A percentile compares a stretch with the other conserved stretches of the same genome.
These are phyloP conservation scores for Hanseniaspora clermontiae DNA, from an alignment of 805 yeast genomes.

Conservation along the genomic window DNA sequence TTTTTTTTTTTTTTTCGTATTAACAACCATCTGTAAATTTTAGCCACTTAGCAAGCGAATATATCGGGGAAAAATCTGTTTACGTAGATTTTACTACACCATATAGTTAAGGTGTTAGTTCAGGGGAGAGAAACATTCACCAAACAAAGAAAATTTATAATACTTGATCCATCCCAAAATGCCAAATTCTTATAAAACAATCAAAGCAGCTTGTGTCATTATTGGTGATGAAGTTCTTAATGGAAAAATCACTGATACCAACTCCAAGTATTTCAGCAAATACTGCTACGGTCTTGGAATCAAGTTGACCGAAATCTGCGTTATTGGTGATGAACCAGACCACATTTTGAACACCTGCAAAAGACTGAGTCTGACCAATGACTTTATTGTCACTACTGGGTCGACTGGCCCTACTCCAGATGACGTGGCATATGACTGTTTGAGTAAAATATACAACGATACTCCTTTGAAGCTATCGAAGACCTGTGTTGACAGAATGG, in stretches of 20 bases:
- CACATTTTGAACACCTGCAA: constrained; percentile 48
- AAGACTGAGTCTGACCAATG: constrained; percentile 37
- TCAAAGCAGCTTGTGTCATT: constrained; percentile 27
- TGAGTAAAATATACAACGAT: constrained; percentile 48
- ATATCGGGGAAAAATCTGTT: background rate
- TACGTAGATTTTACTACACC: background rate
- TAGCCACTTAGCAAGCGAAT: too few relatives aligned
- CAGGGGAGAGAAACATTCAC: background rate
- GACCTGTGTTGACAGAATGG: constrained; percentile 52
- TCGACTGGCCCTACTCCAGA: constrained; percentile 84
- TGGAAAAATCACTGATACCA: constrained; percentile 72
- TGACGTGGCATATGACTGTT: constrained; percentile 67
- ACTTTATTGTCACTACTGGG: constrained; percentile 52
- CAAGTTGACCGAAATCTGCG: constrained; percentile 50
- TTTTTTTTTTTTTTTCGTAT: too few relatives aligned
- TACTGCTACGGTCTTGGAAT: constrained; percentile 58
- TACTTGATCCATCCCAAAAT: background rate
- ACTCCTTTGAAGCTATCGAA: constrained; percentile 40
- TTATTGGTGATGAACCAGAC: constrained; percentile 61
- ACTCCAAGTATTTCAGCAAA: constrained; percentile 59
- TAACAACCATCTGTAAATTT: too few relatives aligned
- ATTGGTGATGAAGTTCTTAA: constrained; percentile 85
- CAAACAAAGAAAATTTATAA: background rate
- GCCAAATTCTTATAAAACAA: background rate
- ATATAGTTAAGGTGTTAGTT: background rate